A percentile compares a stretch with the other conserved stretches of the same genome.
These are phyloP conservation scores for Botrytis fragariae DNA, from an alignment of 2,329 filamentous ascomycete genomes.

Conservation along the genomic window DNA sequence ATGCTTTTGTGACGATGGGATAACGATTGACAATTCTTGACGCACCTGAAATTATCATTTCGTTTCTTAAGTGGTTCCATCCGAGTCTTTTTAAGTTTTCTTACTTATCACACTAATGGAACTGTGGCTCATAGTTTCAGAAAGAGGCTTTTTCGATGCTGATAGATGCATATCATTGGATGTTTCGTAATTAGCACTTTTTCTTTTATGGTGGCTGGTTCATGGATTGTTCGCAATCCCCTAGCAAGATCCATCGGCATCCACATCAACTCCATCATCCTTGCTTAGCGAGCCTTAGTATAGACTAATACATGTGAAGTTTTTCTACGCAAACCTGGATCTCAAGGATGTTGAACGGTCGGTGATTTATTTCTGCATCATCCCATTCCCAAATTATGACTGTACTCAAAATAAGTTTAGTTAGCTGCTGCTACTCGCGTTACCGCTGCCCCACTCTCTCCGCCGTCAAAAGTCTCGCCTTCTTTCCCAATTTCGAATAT, in stretches of 20 bases:
- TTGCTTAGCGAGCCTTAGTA: neutral
- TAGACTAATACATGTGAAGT: neutral
- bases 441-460: slow-evolving; percentile 5
- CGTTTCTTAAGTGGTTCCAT: slow-evolving; percentile 2
- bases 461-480: slow-evolving; percentile 11
- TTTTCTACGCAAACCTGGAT: neutral
- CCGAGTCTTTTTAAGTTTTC: neutral
- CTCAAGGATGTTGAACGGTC: slow-evolving; percentile 7
- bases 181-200: slow-evolving; percentile 6
- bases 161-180: slow-evolving; percentile 14
- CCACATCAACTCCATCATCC: neutral
- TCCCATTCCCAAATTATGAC: slow-evolving; percentile 2
- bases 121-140: slow-evolving; percentile 21
- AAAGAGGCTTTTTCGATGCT: neutral
- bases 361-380: slow-evolving; percentile 18
- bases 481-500: slow-evolving; percentile 11
- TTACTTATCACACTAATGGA: neutral
- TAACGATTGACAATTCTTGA: slow-evolving; percentile 15
- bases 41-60: slow-evolving; percentile 11
- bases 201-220: slow-evolving; percentile 6
- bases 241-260: neutral
- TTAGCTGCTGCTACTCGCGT: slow-evolving; percentile 2
- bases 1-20: slow-evolving; percentile 13
- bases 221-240: slow-evolving; percentile 8
- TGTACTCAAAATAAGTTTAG: slow-evolving; percentile 3